These are phyloP conservation scores for Pleurotus tuber-regium DNA, from an alignment of 768 basidiomycete genomes.

Conservation along the genomic window DNA sequence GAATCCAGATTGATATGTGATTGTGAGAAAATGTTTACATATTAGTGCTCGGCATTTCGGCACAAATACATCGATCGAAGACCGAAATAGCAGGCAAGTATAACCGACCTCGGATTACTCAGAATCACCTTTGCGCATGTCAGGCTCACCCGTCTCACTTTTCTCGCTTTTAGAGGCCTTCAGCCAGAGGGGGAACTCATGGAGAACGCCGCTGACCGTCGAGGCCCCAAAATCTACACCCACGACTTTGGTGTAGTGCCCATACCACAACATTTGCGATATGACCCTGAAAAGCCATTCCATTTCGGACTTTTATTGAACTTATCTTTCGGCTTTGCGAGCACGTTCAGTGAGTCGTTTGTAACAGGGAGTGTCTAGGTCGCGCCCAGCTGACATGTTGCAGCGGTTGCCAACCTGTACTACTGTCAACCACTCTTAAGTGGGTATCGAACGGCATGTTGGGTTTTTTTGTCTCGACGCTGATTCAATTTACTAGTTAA, in stretches of 20 bases:
- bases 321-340: conserved; percentile 58
- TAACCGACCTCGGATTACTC: no score
- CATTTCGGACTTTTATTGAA: conserved; percentile 55
- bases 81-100: no score
- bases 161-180: no score
- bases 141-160: no score
- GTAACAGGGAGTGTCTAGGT: neutral
- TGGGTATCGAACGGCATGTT: conserved; percentile 25
- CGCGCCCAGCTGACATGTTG: neutral
- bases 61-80: no score
- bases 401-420: conserved; percentile 75
- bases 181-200: neutral
- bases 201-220: neutral
- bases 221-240: conserved; percentile 16
- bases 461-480: neutral
- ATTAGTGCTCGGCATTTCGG: no score
- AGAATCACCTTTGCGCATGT: no score
- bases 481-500: conserved; percentile 31
- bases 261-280: conserved; percentile 55
- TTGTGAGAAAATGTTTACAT: no score
- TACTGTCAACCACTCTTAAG: conserved; percentile 82
- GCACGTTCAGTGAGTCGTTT: conserved; percentile 48
- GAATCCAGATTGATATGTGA: no score
- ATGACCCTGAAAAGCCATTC: conserved; percentile 47
- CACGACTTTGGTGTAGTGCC: conserved; percentile 65